Conservation (phyloP, 768 basidiomycete species). For the Tephrocybe rancida region DNA sequence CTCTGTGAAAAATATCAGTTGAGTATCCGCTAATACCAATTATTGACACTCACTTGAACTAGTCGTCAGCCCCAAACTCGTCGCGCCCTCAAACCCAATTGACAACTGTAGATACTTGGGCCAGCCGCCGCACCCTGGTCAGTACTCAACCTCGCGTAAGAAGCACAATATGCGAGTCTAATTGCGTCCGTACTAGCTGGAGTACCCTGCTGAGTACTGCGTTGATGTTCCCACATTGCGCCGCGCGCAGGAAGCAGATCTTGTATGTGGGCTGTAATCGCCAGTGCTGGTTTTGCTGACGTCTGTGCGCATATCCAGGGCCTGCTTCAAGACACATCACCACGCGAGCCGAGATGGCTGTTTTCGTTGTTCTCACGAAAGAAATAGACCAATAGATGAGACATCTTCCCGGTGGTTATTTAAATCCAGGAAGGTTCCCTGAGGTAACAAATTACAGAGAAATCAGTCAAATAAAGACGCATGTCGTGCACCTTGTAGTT, state of each 20-base stretch:
- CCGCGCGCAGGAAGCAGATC: not conserved
- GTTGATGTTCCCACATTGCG: slow-evolving; percentile 2
- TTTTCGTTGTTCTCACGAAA: slow-evolving; percentile 24
- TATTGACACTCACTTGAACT: not conserved
- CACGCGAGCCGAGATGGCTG: slow-evolving; percentile 26
- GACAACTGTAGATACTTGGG: not conserved
- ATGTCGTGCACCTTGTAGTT: not conserved
- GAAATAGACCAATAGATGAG: too few species aligned
- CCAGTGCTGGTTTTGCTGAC: not conserved
- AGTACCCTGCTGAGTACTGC: not conserved
- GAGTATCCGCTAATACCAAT: not conserved
- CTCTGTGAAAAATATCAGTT: not conserved
- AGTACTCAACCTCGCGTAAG: not conserved
- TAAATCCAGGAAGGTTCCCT: too few species aligned
- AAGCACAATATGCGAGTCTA: not conserved
- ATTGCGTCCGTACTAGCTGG: not conserved
- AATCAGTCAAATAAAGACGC: not conserved
- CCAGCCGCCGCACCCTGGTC: not conserved
- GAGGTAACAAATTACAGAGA: too few species aligned
- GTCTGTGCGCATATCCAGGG: slow-evolving; percentile 7
- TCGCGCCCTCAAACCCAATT: not conserved
- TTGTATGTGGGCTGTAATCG: not conserved
- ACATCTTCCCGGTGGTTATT: too few species aligned
- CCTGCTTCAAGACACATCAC: slow-evolving; percentile 36
- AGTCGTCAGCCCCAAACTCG: not conserved